Base-by-base conservation (phyloP, 1,139 yeast species). In the Saccharomycopsis crataegensis region DNA sequence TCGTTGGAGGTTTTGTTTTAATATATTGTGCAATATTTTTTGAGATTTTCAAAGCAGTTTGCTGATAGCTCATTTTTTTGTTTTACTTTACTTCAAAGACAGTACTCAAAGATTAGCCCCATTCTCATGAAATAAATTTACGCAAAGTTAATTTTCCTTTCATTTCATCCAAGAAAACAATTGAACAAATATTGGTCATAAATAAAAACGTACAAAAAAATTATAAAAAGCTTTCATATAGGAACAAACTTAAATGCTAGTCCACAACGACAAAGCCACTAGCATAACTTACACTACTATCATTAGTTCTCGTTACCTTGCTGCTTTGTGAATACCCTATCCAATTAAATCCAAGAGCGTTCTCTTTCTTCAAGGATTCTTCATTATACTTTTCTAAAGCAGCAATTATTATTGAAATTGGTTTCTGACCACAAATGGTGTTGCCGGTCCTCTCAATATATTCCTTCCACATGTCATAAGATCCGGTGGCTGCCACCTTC, bases 401-500 rank as follows among this genome's bases (percentile, higher is more conserved):
- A 45, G 73, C 70, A 53, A 90, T 67, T 41, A 91, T 66, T 11
- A 89, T 74, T 1, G 80, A 77, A 44, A 93, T 73, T 0, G 99
- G 97, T 59, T 80, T 83, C 58, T 91, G 86, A 0, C 99, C 99
- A 67, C 99, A 94, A 31, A 93, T 86, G 0, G 99, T 94, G 67
- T 93, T 91, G 1, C 85, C 89, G 0, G 98, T 87, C 1, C 62
- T 60, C 3, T 69, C 69, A 8, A 93, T 78, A 64, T 93, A 93
- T 32, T 73, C 66, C 49, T 74, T 75, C 89, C 96, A 93, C n/a
- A 68, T 68, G 0, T 64, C 62, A 54, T 80, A 76, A 1, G 75
- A 69, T 0, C 86, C 88, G 0, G 67, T 63, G 0, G 82, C 66
- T 0, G 88, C 83, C 4, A 85, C 72, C 9, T 67, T 63, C 90